These are phyloP conservation scores for Cenococcum geophilum DNA, from an alignment of 495 filamentous ascomycete species.

Conservation along the genomic window DNA sequence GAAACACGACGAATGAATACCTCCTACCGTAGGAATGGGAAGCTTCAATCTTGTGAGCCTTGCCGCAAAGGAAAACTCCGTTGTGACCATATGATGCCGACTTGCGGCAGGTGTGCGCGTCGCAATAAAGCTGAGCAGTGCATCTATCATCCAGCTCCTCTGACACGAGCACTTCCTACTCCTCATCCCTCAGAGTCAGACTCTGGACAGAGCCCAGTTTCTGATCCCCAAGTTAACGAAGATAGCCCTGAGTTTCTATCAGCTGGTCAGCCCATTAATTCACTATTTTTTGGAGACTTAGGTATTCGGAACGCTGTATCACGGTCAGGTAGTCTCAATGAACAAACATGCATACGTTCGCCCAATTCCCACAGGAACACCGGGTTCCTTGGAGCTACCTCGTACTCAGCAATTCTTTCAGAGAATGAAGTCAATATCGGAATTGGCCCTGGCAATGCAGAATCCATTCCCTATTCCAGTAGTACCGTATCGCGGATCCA, in stretches of 20 bases:
- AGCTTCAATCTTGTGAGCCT: constrained; percentile 31
- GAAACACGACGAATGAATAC: constrained; percentile 22
- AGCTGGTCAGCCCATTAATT: too few species aligned
- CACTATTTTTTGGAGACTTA: too few species aligned
- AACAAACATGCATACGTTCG: background rate
- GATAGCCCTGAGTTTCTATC: background rate
- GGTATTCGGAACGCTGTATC: too few species aligned
- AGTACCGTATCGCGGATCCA: constrained; percentile 8
- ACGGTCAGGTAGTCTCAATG: too few species aligned
- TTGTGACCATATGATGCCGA: constrained; percentile 31
- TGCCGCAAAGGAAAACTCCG: constrained; percentile 28
- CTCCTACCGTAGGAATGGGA: constrained; percentile 25
- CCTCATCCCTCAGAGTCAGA: constrained; percentile 6
- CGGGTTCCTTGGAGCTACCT: constrained; percentile 14
- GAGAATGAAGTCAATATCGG: constrained; percentile 25
- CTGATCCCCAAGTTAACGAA: background rate
- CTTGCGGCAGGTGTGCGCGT: constrained; percentile 28
- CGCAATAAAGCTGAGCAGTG: constrained; percentile 27
- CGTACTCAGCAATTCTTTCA: constrained; percentile 20
- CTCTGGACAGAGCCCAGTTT: background rate
- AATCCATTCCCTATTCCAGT: background rate
- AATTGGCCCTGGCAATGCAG: constrained; percentile 11
- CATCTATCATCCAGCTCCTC: constrained; percentile 28
- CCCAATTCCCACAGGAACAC: background rate
- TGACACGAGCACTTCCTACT: constrained; percentile 24